Base-by-base conservation (phyloP, 2,329 filamentous ascomycete species). In the Phialocephala sp. region DNA sequence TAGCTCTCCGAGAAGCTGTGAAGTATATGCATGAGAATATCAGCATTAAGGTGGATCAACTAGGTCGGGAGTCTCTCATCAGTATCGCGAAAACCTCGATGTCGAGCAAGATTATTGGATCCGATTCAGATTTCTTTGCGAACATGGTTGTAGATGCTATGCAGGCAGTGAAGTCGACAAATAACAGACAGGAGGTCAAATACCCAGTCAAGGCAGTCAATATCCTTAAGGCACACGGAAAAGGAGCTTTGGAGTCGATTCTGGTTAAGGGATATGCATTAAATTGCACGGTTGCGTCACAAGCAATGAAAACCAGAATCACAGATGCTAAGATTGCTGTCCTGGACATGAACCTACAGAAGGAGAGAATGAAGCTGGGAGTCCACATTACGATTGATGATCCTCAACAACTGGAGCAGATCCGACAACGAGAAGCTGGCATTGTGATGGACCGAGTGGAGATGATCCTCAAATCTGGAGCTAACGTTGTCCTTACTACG, bases 21-120 rank as follows among this genome's bases (percentile, higher is more conserved):
- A 96, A 97, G 82, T 99, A 97, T 82, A 96, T 99, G 90, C 94
- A 93, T 81, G 95, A 99, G 81, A 97, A 98, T 79, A 91, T 99
- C 79, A 94, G 92, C 84, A 92, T 93, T 75, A 97, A 96, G 82
- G 94, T 98, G 64, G 94, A 98, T 76, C 88, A 90, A 67, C 87
- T 99, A 62, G 94, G 93, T 66, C 89, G 92, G 68, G 95, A 98
- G 69, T 95, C 92, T 66, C 87, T 99, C 72, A 80, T 98, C 76
- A 97, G 88, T 81, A 97, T 99, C 77, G 95, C 95, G 69, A 98
- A 94, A 84, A 99, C 95, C 22, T 97, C 94, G 76, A 99, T 99
- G 94, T 97, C 94, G 61, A 97, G 92, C 85, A 99, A 99, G 84
- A 96, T 99, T 76, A 98, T 99, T 78, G 95, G 95, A 65, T 84